These are phyloP conservation scores for Chlorencoelia australis DNA, from an alignment of 2,329 filamentous ascomycete species.

Conservation along the genomic window DNA sequence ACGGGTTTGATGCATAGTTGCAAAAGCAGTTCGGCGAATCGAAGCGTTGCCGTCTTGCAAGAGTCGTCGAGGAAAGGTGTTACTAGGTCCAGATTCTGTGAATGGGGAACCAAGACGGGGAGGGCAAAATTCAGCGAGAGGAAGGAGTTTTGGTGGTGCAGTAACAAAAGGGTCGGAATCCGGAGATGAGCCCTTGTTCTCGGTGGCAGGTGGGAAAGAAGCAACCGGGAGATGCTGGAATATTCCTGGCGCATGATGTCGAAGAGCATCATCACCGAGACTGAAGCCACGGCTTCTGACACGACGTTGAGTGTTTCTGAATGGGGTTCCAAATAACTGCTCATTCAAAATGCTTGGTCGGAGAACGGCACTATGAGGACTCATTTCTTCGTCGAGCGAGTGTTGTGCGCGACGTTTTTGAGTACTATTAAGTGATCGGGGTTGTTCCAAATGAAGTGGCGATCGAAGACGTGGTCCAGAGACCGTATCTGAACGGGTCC, in stretches of 20 bases:
- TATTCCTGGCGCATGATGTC: slow-evolving; percentile 12
- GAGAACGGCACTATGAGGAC: slow-evolving; percentile 17
- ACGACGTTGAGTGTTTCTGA: slow-evolving; percentile 17
- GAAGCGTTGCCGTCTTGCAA: slow-evolving; percentile 29
- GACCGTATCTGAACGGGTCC: slow-evolving; percentile 8
- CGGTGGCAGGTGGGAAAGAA: background rate
- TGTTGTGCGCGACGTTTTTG: slow-evolving; percentile 25
- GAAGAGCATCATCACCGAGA: slow-evolving; percentile 23
- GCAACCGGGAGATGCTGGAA: slow-evolving; percentile 12
- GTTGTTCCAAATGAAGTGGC: slow-evolving; percentile 20
- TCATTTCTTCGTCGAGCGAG: slow-evolving; percentile 21
- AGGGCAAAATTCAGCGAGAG: slow-evolving; percentile 21
- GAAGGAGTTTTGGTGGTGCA: slow-evolving; percentile 25
- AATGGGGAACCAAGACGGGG: slow-evolving; percentile 51
- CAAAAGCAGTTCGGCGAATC: slow-evolving; percentile 38
- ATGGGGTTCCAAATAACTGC: slow-evolving; percentile 21
- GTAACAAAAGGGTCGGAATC: slow-evolving; percentile 3
- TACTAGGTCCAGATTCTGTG: slow-evolving; percentile 37
- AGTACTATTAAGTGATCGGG: slow-evolving; percentile 20
- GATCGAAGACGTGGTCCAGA: slow-evolving; percentile 18
- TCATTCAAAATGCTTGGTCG: slow-evolving; percentile 24
- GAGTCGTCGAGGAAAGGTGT: slow-evolving; percentile 51
- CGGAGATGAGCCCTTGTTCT: slow-evolving; percentile 1
- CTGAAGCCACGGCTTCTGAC: slow-evolving; percentile 26
- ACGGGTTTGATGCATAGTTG: slow-evolving; percentile 43